phyloP scores from a whole-genome alignment of 176 grass and related monocot genomes.

The Triticum urartu region DNA sequence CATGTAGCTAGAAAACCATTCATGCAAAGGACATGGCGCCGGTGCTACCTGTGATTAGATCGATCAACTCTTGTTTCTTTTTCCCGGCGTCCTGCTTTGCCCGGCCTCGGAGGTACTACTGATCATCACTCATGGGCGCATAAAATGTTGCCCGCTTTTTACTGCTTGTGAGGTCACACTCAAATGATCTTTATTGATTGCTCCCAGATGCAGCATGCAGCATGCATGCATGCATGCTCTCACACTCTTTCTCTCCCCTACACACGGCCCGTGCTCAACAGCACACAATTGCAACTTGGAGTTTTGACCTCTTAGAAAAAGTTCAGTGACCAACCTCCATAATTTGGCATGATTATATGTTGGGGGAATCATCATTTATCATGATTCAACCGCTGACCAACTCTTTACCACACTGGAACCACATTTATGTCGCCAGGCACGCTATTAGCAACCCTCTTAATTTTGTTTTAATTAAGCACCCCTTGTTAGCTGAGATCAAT shows the following conservation, averaged over 20 bases:
- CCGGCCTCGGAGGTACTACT: neutral
- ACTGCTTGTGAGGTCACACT: constrained; percentile 56
- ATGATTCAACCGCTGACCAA: constrained; percentile 52
- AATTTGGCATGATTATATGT: constrained; percentile 47
- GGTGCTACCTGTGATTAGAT: neutral
- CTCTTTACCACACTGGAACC: constrained; percentile 18
- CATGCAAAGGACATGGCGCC: neutral
- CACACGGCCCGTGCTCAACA: constrained; percentile 22
- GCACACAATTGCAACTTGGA: constrained; percentile 37
- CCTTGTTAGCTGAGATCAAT: constrained; percentile 28
- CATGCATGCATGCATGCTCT: constrained; percentile 35
- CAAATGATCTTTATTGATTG: constrained; percentile 51
- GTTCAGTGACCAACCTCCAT: constrained; percentile 41
- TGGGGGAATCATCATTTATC: constrained; percentile 46
- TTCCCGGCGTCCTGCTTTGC: constrained; percentile 13
- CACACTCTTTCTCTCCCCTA: neutral
- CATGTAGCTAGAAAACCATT: neutral
- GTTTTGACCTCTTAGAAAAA: constrained; percentile 35
- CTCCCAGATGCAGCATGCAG: constrained; percentile 50
- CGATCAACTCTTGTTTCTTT: constrained; percentile 22
- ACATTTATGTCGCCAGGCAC: constrained; percentile 11
- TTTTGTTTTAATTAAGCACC: constrained; percentile 22
- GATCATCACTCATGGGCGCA: constrained; percentile 42
- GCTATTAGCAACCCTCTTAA: constrained; percentile 27
- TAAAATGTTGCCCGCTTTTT: constrained; percentile 53